A percentile compares a stretch with the other conserved stretches of the same genome.
These are phyloP conservation scores for Candida smagusa DNA, from an alignment of 1,139 yeast genomes.

Conservation along the genomic window DNA sequence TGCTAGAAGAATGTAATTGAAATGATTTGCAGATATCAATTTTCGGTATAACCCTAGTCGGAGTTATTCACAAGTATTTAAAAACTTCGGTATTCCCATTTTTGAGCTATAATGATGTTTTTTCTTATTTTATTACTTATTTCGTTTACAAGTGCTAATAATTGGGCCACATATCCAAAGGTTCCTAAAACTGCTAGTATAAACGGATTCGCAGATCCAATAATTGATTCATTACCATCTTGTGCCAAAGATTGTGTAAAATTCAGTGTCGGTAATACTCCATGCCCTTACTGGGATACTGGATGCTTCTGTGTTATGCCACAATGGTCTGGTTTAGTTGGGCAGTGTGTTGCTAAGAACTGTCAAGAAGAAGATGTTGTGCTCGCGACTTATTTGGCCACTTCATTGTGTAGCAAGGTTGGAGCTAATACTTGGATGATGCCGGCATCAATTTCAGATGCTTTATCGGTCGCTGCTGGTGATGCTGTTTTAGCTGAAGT, in stretches of 20 bases:
- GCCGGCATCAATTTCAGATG: slow-evolving; percentile 38
- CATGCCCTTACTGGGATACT: slow-evolving; percentile 55
- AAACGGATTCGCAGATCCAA: slow-evolving; percentile 53
- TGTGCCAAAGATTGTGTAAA: slow-evolving; percentile 47
- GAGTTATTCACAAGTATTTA: not conserved
- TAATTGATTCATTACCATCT: slow-evolving; percentile 34
- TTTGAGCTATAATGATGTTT: not conserved
- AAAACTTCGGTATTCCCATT: not conserved
- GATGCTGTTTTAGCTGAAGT: slow-evolving; percentile 10
- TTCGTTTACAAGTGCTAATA: slow-evolving; percentile 4
- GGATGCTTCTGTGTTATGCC: slow-evolving; percentile 54
- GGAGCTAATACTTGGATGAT: slow-evolving; percentile 48
- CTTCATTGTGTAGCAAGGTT: slow-evolving; percentile 38
- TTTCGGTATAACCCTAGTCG: not conserved
- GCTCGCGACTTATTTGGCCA: slow-evolving; percentile 38
- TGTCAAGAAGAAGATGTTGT: slow-evolving; percentile 41
- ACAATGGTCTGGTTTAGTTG: slow-evolving; percentile 45
- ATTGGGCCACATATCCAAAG: slow-evolving; percentile 37
- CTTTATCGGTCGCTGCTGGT: slow-evolving; percentile 30
- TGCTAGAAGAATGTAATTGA: too few relatives aligned
- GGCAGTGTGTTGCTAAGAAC: slow-evolving; percentile 39
- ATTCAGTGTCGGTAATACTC: slow-evolving; percentile 31
- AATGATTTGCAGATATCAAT: too few relatives aligned
- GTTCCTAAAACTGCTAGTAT: slow-evolving; percentile 49
- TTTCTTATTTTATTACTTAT: not conserved